phyloP scores from a whole-genome alignment of 306 rosid genomes.

The Pterocarpus macrocarpus region DNA sequence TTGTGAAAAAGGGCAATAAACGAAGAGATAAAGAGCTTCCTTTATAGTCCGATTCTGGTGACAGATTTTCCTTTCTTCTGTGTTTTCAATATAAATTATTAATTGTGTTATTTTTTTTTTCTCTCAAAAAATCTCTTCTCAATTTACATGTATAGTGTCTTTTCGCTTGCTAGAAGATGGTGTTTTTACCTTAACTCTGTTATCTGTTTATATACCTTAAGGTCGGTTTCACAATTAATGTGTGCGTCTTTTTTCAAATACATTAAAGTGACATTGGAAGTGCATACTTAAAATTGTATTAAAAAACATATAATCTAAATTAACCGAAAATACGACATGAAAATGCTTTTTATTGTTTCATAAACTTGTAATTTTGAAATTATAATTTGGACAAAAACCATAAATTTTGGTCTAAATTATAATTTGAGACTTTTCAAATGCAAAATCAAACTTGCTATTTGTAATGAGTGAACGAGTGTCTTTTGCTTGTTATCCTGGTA shows the following conservation, averaged over 20 bases:
- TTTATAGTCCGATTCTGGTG: conserved; percentile 69
- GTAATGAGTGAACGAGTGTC: no score
- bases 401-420: no score
- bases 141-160: background rate
- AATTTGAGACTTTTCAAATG: no score
- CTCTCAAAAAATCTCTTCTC: no score
- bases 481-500: no score
- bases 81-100: conserved; percentile 33
- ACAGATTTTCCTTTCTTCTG: conserved; percentile 33
- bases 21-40: conserved; percentile 42
- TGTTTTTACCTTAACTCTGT: background rate
- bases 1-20: conserved; percentile 34
- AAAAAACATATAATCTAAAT: background rate
- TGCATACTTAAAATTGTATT: background rate
- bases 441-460: no score
- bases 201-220: background rate
- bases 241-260: background rate
- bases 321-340: no score
- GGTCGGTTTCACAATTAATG: no score
- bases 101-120: background rate
- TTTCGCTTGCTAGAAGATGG: background rate
- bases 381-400: no score
- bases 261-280: no score
- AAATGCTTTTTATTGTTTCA: no score
- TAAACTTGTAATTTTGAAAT: no score